phyloP scores from a whole-genome alignment of 1,139 yeast species.

The Casaregolazyma lundiana region DNA sequence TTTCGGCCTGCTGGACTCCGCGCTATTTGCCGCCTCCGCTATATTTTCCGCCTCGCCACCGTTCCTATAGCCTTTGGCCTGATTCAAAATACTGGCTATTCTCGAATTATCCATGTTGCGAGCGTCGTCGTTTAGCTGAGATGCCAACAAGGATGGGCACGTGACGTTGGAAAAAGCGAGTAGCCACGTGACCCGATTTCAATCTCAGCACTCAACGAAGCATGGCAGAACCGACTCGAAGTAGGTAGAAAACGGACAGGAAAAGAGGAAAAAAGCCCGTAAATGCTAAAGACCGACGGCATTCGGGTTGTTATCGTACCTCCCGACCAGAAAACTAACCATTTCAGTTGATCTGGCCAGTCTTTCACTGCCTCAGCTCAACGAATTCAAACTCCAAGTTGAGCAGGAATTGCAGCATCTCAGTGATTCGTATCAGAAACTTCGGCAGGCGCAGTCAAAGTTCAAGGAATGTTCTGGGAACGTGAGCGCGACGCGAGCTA shows the following conservation, averaged over 20 bases:
- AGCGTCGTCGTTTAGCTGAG: no score
- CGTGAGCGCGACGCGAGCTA: constrained; percentile 38
- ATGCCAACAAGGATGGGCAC: no score
- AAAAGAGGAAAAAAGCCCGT: background rate
- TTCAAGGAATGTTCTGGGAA: constrained; percentile 77
- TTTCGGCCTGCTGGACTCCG: background rate
- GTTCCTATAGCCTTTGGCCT: constrained; percentile 3
- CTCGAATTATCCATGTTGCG: constrained; percentile 4
- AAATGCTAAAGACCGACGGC: background rate
- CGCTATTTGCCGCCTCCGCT: background rate
- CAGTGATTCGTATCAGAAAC: constrained; percentile 76
- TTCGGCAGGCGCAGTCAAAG: constrained; percentile 76
- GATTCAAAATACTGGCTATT: constrained; percentile 6
- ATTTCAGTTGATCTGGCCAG: constrained; percentile 51
- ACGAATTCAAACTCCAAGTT: constrained; percentile 76
- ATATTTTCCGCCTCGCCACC: background rate
- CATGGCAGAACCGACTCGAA: constrained; percentile 18
- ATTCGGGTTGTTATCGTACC: background rate
- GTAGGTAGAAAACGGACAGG: constrained; percentile 10
- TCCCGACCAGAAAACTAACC: constrained; percentile 12
- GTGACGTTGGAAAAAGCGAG: no score
- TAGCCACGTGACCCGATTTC: background rate
- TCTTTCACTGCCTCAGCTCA: constrained; percentile 76
- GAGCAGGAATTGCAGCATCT: constrained; percentile 85
- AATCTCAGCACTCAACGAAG: background rate